These are phyloP conservation scores for Botrytis tulipae DNA, from an alignment of 2,329 filamentous ascomycete species.

Conservation along the genomic window DNA sequence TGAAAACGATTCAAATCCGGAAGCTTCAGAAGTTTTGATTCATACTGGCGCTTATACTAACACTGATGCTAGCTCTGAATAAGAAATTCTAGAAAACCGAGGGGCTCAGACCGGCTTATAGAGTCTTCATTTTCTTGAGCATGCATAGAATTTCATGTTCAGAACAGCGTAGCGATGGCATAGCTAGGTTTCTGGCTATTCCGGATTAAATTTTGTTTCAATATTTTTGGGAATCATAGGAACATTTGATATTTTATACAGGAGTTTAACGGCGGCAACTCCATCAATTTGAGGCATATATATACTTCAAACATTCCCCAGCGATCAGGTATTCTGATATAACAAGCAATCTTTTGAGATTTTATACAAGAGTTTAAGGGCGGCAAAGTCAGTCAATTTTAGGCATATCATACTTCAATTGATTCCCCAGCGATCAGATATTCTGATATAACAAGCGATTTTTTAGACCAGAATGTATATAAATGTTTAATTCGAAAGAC, in stretches of 20 bases:
- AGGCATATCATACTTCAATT: neutral
- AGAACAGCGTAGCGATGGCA: neutral
- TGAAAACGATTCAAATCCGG: accelerated
- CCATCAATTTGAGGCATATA: neutral
- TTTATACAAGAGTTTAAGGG: neutral
- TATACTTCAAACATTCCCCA: accelerated
- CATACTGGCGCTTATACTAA: neutral
- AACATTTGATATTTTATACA: too few relatives aligned
- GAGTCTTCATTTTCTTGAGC: neutral
- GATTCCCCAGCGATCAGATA: neutral
- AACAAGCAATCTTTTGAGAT: neutral
- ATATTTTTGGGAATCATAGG: neutral
- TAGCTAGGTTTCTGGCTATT: neutral
- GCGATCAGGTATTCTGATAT: neutral
- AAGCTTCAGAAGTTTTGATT: accelerated
- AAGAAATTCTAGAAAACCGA: too few relatives aligned
- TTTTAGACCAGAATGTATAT: neutral
- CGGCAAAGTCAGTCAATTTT: neutral
- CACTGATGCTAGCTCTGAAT: neutral
- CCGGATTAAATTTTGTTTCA: neutral
- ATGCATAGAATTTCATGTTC: neutral
- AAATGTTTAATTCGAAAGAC: neutral
- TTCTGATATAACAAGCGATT: neutral
- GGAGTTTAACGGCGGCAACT: neutral
- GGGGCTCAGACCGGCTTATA: accelerated